Conservation (phyloP, 2,329 filamentous ascomycete genomes). For the Akanthomyces lecanii region DNA sequence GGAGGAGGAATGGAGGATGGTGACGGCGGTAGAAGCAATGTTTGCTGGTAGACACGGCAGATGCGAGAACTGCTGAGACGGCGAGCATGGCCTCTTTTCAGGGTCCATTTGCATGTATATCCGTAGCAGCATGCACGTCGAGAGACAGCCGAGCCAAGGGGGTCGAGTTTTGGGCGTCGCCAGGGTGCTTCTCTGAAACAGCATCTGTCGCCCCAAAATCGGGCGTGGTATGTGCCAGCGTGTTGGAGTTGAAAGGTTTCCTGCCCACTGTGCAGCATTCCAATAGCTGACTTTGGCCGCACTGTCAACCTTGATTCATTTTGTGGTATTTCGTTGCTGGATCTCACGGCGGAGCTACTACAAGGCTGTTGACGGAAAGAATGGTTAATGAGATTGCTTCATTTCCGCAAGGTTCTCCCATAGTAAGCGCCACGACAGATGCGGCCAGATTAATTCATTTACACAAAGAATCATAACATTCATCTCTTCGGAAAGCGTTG, state of each 20-base stretch:
- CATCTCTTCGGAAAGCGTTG: too few species aligned
- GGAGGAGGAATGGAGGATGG: neutral
- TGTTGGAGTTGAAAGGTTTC: neutral
- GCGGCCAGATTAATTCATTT: too few species aligned
- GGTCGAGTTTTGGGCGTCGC: neutral
- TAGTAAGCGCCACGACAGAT: too few species aligned
- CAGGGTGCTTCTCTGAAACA: constrained; percentile 1
- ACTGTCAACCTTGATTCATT: neutral
- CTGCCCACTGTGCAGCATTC: neutral
- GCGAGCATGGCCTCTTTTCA: neutral
- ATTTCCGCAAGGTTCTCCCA: neutral
- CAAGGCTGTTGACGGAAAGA: too few species aligned
- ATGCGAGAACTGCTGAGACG: neutral
- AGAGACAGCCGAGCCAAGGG: constrained; percentile 1
- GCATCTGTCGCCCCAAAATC: neutral
- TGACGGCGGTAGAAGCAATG: neutral
- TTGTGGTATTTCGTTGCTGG: too few species aligned
- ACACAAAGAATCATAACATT: too few species aligned
- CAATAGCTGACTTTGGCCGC: neutral
- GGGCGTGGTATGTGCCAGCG: neutral
- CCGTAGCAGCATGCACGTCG: neutral
- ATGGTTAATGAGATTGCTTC: constrained; percentile 5
- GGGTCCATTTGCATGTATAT: neutral
- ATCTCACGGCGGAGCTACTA: too few species aligned
- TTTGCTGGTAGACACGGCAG: neutral